Evolutionary conservation across 176 grass and related monocot species (phyloP).

Genomic region (Aegilops sharonensis): DNA sequence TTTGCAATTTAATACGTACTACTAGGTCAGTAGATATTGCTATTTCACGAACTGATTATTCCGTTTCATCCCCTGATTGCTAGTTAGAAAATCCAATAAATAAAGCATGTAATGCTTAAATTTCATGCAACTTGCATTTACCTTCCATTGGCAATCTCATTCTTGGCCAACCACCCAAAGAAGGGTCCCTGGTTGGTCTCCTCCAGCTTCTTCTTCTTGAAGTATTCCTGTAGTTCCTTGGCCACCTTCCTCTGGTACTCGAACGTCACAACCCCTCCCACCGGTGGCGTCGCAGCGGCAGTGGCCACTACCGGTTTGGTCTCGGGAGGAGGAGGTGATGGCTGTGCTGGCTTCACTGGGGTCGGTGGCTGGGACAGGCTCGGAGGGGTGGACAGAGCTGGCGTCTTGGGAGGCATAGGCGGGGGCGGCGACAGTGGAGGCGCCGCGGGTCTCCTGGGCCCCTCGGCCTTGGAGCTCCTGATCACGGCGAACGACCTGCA

Average conservation of each 20-base stretch:
- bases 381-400: conserved; percentile 47
- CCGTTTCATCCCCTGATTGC: not conserved
- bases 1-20: not conserved
- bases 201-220: conserved; percentile 97
- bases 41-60: not conserved
- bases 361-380: conserved; percentile 58
- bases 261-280: conserved; percentile 63
- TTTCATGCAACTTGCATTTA: conserved; percentile 36
- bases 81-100: not conserved
- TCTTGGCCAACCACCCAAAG: conserved; percentile 85
- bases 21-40: not conserved
- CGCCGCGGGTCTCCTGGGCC: conserved; percentile 78
- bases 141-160: conserved; percentile 97
- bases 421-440: conserved; percentile 77
- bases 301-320: conserved; percentile 14
- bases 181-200: conserved; percentile 72
- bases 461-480: conserved; percentile 75
- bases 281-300: not conserved
- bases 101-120: not conserved
- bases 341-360: conserved; percentile 31
- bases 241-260: conserved; percentile 99
- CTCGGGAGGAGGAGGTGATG: conserved; percentile 32
- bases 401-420: conserved; percentile 41
- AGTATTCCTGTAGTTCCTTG: conserved; percentile 97
- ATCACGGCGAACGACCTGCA: conserved; percentile 48